Conservation (phyloP, 306 rosid species). For the Mimosa bimucronata region DNA sequence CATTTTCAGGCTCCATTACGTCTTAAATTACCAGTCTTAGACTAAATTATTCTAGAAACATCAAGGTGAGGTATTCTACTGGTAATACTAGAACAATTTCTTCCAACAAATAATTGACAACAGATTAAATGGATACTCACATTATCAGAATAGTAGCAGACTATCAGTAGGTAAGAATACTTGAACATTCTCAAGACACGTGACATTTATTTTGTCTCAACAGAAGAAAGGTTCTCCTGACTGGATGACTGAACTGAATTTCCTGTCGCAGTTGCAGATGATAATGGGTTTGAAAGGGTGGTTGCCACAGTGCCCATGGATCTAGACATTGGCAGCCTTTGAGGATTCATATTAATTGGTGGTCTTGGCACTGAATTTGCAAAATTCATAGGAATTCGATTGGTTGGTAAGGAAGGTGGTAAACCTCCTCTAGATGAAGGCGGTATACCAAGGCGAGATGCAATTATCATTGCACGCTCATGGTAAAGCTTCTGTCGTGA, state of each 20-base stretch:
- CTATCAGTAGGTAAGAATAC: slow-evolving; percentile 27
- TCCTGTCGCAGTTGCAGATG: slow-evolving; percentile 49
- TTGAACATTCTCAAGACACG: slow-evolving; percentile 11
- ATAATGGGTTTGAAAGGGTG: slow-evolving; percentile 42
- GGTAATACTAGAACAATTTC: slow-evolving; percentile 5
- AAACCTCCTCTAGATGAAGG: slow-evolving; percentile 57
- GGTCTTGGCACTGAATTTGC: slow-evolving; percentile 65
- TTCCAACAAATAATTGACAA: not conserved
- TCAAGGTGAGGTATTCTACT: slow-evolving; percentile 10
- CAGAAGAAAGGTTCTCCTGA: slow-evolving; percentile 56
- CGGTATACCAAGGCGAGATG: slow-evolving; percentile 67
- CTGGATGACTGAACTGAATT: slow-evolving; percentile 52
- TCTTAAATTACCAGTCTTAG: slow-evolving; percentile 12
- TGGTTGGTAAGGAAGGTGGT: slow-evolving; percentile 54
- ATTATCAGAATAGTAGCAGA: slow-evolving; percentile 25
- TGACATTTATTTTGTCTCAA: slow-evolving; percentile 47
- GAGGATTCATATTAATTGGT: slow-evolving; percentile 50
- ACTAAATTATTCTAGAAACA: slow-evolving; percentile 9
- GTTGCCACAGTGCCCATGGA: slow-evolving; percentile 49
- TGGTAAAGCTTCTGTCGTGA: slow-evolving; percentile 81
- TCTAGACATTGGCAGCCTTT: slow-evolving; percentile 61
- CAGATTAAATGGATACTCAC: slow-evolving; percentile 35
- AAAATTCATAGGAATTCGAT: slow-evolving; percentile 55
- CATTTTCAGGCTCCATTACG: not conserved
- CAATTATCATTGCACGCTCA: slow-evolving; percentile 75